Base-by-base conservation (phyloP, 2,329 filamentous ascomycete genomes). In the Alternaria sp. region DNA sequence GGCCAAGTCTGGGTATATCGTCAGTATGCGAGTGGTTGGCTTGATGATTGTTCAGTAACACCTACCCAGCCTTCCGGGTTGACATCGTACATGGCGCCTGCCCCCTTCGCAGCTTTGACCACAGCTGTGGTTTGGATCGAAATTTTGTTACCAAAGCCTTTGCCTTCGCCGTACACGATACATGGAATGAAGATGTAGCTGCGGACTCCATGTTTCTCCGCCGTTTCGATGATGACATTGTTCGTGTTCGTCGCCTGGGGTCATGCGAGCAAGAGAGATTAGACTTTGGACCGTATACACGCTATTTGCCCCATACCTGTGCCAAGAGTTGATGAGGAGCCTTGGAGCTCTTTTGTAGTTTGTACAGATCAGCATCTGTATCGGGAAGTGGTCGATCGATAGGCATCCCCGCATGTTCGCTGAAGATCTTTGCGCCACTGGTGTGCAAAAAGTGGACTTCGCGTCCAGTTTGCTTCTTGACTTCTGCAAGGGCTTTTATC, bases 111-210 rank as follows among this genome's bases (percentile, higher is more conserved):
- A 0, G 84, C 83, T 23, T 75, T 75, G 3, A 87, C 81, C 15
- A 86, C 80, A 1, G 81, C 83, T 1, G 82, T 81, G 0, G 83
- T 85, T 67, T 87, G 85, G 51, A 85, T 86, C 2, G 85, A 86
- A 44, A 84, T 84, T 2, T 59, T 63, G 64, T 87, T 86, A 2
- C 84, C 84, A 59, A 86, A 86, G 0, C 85, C 84, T 61, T 82
- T 79, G 4, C 84, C 82, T 57, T 81, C 74, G 7, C 85, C 85
- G 49, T 74, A 86, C 13, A 87, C 85, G 26, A 87, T 83, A 66
- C 85, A 87, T 1, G 85, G 85, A 0, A 75, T 76, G 69, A 87
- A 87, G n/a, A 87, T 81, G 65, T 87, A 87, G 60, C 80, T 82
- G 28, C 76, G 77, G 4, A 87, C 83, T 0, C 82, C 83, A 13